Base-by-base conservation (phyloP, 108 stramenopile species). In the Cyclotella baltica region DNA sequence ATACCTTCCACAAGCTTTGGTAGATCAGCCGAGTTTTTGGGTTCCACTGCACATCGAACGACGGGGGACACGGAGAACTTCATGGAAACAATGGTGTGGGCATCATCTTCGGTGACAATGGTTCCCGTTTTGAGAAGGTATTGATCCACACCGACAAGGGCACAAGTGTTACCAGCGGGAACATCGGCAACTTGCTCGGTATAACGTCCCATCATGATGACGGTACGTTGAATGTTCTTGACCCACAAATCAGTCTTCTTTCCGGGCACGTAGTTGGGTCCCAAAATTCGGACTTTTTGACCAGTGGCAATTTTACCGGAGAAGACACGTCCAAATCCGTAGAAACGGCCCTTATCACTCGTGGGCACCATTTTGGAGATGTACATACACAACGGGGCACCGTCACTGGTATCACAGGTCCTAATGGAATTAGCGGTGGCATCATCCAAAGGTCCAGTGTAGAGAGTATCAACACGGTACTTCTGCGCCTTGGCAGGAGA, bases 291-390 rank as follows among this genome's bases (percentile, higher is more conserved):
- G 61, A 98, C 98, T 89, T 96, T 97, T 74, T 99, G 98, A 29
- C 99, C 99, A 51, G 99, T 99, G 78, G 98, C 98, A 78, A 99
- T 96, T 76, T 83, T 98, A 76, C 99, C 99, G 62, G 99, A 96
- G 87, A 99, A 99, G 74, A 99, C 99, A 79, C 99, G 99, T 69
- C 99, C 99, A 77, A 99, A 99, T 69, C 97, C 99, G 80, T 98
- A 99, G 97, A 99, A 99, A 75, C 99, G 96, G 65, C 98, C 98
- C 91, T 98, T 98, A 87, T 99, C 99, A 52, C 96, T 93, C 56
- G 98, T 98, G 74, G 99, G 99, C 67, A 99, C 98, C 99, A 99
- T 99, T 94, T 99, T 99, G 36, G 98, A 98, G 71, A 99, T 94
- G 95, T 99, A 99, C 99, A 98, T 98, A 85, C 97, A 98, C 55